A percentile compares a stretch with the other conserved stretches of the same genome.
These are phyloP conservation scores for Murraya koenigii DNA, from an alignment of 345 rosid genomes.

Conservation along the genomic window DNA sequence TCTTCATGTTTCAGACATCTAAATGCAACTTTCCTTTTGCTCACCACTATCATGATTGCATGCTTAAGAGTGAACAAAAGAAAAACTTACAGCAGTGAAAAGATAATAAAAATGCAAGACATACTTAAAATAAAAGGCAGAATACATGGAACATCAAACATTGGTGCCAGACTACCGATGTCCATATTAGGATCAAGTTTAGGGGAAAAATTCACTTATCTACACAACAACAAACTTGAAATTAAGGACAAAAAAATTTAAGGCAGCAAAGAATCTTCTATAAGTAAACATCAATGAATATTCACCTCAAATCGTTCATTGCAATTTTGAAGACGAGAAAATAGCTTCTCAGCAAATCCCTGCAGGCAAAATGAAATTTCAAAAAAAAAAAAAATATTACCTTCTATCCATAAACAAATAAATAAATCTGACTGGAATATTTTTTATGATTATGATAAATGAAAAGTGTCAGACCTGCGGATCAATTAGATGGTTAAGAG, in stretches of 20 bases:
- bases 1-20: neutral
- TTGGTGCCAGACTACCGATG: neutral
- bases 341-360: conserved; percentile 83
- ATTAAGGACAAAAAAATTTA: neutral
- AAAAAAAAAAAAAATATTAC: neutral
- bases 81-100: neutral
- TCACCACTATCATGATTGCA: neutral
- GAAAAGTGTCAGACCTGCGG: conserved; percentile 58
- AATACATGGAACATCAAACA: neutral
- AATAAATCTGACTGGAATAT: neutral
- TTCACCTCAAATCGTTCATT: conserved; percentile 86
- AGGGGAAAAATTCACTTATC: no score
- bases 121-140: neutral
- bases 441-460: neutral
- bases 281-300: conserved; percentile 11
- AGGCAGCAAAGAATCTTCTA: neutral
- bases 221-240: neutral
- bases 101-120: neutral
- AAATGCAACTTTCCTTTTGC: neutral
- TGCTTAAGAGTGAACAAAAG: neutral
- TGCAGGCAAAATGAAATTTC: conserved; percentile 25
- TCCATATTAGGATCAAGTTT: no score
- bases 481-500: conserved; percentile 80
- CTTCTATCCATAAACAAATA: neutral
- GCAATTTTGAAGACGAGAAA: conserved; percentile 86